phyloP scores from a whole-genome alignment of 306 rosid genomes.

The Cucumis sativus region DNA sequence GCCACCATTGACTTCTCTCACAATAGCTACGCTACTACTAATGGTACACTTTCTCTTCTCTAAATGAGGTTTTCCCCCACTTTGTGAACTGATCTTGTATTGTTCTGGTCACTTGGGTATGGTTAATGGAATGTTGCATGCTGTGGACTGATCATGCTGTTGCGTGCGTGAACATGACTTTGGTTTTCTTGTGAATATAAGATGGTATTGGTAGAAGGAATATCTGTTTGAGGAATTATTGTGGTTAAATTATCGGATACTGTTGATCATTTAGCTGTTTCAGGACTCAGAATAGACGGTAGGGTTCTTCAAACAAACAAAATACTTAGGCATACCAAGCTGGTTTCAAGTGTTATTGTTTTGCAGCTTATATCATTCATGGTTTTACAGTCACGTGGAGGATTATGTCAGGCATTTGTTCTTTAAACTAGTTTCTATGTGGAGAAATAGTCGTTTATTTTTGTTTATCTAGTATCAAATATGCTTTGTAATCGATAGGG shows the following conservation, averaged over 20 bases:
- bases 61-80: not conserved
- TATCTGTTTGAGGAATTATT: not conserved
- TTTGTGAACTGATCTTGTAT: not conserved
- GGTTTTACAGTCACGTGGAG: not conserved
- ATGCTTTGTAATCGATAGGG: not conserved
- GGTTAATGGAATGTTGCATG: not conserved
- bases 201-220: not conserved
- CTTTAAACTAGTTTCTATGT: not conserved
- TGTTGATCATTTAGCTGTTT: not conserved
- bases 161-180: not conserved
- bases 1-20: slow-evolving; percentile 12
- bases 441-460: not conserved
- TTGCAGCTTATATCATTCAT: not conserved
- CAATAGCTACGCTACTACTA: slow-evolving; percentile 6
- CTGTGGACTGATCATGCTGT: not conserved
- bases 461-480: not conserved
- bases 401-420: not conserved
- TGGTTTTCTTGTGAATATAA: not conserved
- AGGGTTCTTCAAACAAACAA: not conserved
- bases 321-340: not conserved
- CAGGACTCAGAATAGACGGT: not conserved
- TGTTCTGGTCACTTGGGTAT: not conserved
- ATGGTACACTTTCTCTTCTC: slow-evolving; percentile 11
- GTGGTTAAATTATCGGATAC: not conserved
- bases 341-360: not conserved